Conservation (phyloP, 73 alveolate species). For the Paramecium tetraurelia region DNA sequence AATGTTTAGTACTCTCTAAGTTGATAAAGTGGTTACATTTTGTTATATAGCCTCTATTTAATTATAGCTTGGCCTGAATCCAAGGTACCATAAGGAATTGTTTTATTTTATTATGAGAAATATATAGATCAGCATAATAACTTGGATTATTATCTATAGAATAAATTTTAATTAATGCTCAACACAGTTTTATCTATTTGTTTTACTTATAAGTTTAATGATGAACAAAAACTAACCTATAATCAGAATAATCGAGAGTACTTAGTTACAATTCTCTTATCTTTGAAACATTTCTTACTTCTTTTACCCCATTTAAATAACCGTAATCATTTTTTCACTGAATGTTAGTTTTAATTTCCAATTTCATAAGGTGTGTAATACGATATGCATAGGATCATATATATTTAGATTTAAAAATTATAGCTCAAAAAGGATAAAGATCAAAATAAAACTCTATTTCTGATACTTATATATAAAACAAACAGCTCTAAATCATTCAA, state of each 20-base stretch:
- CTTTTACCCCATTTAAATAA: no score
- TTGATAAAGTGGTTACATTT: no score
- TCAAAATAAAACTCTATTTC: background rate
- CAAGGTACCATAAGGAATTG: no score
- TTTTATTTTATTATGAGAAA: background rate
- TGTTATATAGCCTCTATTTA: background rate
- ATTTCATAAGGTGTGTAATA: background rate
- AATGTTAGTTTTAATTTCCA: background rate
- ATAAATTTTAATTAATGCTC: background rate
- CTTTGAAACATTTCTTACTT: background rate
- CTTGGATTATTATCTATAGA: no score
- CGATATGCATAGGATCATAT: background rate
- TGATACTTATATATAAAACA: background rate
- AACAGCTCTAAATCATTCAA: background rate
- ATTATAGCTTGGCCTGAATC: no score
- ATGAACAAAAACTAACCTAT: no score
- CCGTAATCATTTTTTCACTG: background rate
- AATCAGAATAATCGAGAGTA: background rate
- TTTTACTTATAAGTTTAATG: no score
- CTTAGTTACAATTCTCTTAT: background rate
- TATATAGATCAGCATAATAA: background rate
- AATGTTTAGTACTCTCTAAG: no score
- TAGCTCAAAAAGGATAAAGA: background rate
- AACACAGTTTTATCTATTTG: background rate
- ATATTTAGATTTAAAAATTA: background rate